These are phyloP conservation scores for Exophiala dermatitidis DNA, from an alignment of 2,329 filamentous ascomycete genomes.

Conservation along the genomic window DNA sequence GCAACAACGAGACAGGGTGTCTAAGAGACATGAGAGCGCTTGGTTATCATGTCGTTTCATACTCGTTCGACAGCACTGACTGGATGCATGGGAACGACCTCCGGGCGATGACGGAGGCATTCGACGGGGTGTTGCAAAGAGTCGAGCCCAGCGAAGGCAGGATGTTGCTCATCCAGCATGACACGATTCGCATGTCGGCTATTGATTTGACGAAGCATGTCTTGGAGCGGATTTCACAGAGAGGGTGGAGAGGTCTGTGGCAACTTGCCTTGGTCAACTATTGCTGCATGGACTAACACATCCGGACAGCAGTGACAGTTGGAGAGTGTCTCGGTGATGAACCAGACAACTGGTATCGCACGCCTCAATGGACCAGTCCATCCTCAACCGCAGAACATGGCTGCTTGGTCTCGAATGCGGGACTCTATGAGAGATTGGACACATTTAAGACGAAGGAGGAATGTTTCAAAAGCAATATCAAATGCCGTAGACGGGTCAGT, in stretches of 20 bases:
- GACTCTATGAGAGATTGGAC: slow-evolving; percentile 6
- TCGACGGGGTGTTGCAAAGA: slow-evolving; percentile 9
- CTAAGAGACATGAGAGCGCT: slow-evolving; percentile 39
- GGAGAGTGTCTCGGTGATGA: slow-evolving; percentile 39
- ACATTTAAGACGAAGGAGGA: slow-evolving; percentile 6
- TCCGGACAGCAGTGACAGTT: slow-evolving; percentile 36
- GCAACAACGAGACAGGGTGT: slow-evolving; percentile 34
- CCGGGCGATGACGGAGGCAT: slow-evolving; percentile 12
- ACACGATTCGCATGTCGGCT: slow-evolving; percentile 15
- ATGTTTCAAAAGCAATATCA: slow-evolving; percentile 10
- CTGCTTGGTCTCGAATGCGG: slow-evolving; percentile 8
- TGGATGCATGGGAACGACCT: slow-evolving; percentile 30
- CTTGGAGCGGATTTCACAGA: slow-evolving; percentile 4
- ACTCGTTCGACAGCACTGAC: slow-evolving; percentile 44
- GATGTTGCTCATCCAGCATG: slow-evolving; percentile 21
- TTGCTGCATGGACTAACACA: slow-evolving; percentile 24
- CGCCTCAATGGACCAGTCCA: slow-evolving; percentile 9
- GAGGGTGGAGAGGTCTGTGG: slow-evolving; percentile 15
- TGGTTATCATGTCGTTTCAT: slow-evolving; percentile 45
- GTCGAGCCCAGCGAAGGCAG: slow-evolving; percentile 1
- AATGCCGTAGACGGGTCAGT: slow-evolving; percentile 4
- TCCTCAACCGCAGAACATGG: slow-evolving; percentile 5
- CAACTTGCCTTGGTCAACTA: neutral
- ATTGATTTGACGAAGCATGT: slow-evolving; percentile 19
- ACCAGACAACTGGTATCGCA: slow-evolving; percentile 37